phyloP scores from a whole-genome alignment of 805 yeast genomes.

The Ascoidea rubescens region DNA sequence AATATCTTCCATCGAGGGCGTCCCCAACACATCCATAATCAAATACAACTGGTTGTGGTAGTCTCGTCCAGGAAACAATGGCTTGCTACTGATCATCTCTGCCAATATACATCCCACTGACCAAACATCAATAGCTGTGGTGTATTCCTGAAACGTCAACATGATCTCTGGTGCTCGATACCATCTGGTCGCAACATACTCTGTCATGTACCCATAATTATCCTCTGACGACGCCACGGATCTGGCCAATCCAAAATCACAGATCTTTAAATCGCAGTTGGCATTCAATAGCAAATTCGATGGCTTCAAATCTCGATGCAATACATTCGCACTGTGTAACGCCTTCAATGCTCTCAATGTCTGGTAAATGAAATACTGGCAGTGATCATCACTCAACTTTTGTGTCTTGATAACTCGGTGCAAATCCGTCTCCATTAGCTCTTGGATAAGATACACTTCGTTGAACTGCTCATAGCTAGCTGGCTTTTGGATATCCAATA shows the following conservation, averaged over 20 bases:
- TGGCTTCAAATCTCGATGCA: constrained; percentile 70
- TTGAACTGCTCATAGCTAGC: constrained; percentile 39
- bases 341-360: constrained; percentile 55
- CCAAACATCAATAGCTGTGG: constrained; percentile 73
- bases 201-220: constrained; percentile 47
- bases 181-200: constrained; percentile 79
- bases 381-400: constrained; percentile 47
- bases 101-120: constrained; percentile 70
- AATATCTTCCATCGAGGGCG: constrained; percentile 63
- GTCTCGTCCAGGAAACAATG: constrained; percentile 66
- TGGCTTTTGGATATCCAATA: constrained; percentile 57
- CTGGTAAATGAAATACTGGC: constrained; percentile 59
- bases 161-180: constrained; percentile 77
- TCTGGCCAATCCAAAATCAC: constrained; percentile 70
- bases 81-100: constrained; percentile 47
- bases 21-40: constrained; percentile 56
- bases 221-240: constrained; percentile 34
- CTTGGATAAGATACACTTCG: constrained; percentile 67
- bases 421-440: constrained; percentile 64
- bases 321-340: constrained; percentile 58
- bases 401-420: constrained; percentile 48
- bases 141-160: constrained; percentile 58
- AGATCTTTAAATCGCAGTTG: constrained; percentile 61
- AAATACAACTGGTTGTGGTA: constrained; percentile 54
- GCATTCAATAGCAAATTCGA: constrained; percentile 54